These are phyloP conservation scores for Acer saccharum DNA, from an alignment of 345 rosid genomes.

Conservation along the genomic window DNA sequence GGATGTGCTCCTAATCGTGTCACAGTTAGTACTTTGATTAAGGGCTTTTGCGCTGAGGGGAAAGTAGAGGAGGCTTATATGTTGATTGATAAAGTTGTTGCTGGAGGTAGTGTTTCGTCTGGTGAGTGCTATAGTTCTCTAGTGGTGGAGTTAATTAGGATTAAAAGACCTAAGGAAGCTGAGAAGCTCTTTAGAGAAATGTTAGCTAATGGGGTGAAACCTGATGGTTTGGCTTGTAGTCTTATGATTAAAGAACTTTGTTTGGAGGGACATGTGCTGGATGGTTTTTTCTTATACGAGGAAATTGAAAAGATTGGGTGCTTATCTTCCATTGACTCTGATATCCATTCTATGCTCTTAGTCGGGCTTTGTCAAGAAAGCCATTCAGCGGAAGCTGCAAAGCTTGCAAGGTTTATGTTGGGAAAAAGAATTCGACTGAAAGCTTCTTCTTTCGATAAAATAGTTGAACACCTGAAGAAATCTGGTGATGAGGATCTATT, in stretches of 20 bases:
- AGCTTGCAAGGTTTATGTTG: slow-evolving; percentile 56
- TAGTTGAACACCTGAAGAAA: slow-evolving; percentile 40
- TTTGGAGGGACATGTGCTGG: slow-evolving; percentile 47
- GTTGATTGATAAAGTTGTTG: slow-evolving; percentile 59
- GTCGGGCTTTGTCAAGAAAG: slow-evolving; percentile 49
- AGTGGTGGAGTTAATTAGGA: slow-evolving; percentile 53
- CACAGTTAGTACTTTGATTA: slow-evolving; percentile 65
- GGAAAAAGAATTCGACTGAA: slow-evolving; percentile 46
- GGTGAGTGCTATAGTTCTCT: slow-evolving; percentile 70
- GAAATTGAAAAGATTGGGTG: slow-evolving; percentile 54
- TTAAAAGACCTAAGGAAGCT: slow-evolving; percentile 55
- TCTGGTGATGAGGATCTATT: slow-evolving; percentile 48
- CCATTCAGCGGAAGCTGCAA: slow-evolving; percentile 58
- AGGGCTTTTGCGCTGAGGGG: slow-evolving; percentile 54
- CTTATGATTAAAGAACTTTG: slow-evolving; percentile 65
- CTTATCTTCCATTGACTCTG: slow-evolving; percentile 57
- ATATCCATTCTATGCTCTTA: slow-evolving; percentile 56
- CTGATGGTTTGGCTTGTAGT: slow-evolving; percentile 71
- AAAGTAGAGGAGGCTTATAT: slow-evolving; percentile 52
- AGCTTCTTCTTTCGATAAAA: slow-evolving; percentile 38
- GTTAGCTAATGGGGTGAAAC: slow-evolving; percentile 54
- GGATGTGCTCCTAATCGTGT: slow-evolving; percentile 72
- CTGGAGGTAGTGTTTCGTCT: slow-evolving; percentile 50
- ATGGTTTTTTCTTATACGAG: slow-evolving; percentile 52
- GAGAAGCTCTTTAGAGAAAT: slow-evolving; percentile 54